Conservation (phyloP, 257 asterid species). For the Jacaranda copaia region DNA sequence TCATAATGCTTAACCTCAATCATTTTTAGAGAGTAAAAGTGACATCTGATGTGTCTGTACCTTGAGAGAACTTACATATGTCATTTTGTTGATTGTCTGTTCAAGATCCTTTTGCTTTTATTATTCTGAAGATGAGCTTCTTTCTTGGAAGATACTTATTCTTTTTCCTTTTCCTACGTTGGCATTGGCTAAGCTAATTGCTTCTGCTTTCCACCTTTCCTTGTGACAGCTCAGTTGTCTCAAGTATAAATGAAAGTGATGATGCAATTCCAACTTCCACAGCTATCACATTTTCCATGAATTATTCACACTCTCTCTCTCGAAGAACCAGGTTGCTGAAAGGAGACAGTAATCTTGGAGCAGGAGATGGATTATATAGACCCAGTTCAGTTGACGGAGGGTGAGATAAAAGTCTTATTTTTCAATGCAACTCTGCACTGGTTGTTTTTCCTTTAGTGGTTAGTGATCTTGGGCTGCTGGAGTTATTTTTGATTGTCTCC, state of each 20-base stretch:
- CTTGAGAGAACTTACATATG: slow-evolving; percentile 21
- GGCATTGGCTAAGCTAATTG: slow-evolving; percentile 27
- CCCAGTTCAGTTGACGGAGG: slow-evolving; percentile 85
- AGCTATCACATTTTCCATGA: slow-evolving; percentile 63
- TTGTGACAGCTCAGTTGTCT: slow-evolving; percentile 79
- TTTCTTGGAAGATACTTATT: slow-evolving; percentile 16
- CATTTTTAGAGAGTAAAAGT: slow-evolving; percentile 27
- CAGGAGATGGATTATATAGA: slow-evolving; percentile 70
- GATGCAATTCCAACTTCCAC: slow-evolving; percentile 76
- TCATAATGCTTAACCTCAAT: slow-evolving; percentile 13
- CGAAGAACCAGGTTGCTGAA: slow-evolving; percentile 90
- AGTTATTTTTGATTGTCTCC: slow-evolving; percentile 1
- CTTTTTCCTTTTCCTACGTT: slow-evolving; percentile 12
- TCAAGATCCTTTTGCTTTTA: slow-evolving; percentile 28
- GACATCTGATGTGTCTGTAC: slow-evolving; percentile 23
- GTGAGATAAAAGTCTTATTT: slow-evolving; percentile 52
- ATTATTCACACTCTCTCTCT: slow-evolving; percentile 76
- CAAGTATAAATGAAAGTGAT: slow-evolving; percentile 71
- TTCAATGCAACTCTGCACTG: slow-evolving; percentile 24
- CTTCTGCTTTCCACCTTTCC: slow-evolving; percentile 40
- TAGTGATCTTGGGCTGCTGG: slow-evolving; percentile 28
- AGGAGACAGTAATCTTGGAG: slow-evolving; percentile 68
- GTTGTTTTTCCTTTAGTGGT: slow-evolving; percentile 23
- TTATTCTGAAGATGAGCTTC: slow-evolving; percentile 26
- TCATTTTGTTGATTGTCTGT: slow-evolving; percentile 10